These are phyloP conservation scores for Yamadazyma kitorensis DNA, from an alignment of 805 yeast species.

Conservation along the genomic window DNA sequence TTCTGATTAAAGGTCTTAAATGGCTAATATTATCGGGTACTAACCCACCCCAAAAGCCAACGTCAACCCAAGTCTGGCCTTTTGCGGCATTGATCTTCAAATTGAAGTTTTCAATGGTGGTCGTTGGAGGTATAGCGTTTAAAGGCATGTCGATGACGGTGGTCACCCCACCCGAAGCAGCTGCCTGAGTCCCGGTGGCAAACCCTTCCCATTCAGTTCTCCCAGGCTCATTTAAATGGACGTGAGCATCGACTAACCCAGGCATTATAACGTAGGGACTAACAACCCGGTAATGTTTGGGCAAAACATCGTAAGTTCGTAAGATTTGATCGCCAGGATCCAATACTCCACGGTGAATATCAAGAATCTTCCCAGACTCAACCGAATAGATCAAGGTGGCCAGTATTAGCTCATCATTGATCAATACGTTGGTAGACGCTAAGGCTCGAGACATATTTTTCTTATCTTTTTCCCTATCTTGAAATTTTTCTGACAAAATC, in stretches of 20 bases:
- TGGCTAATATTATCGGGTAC: slow-evolving; percentile 74
- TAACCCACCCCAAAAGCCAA: slow-evolving; percentile 95
- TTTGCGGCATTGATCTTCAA: slow-evolving; percentile 74
- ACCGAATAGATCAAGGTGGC: slow-evolving; percentile 66
- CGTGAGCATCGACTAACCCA: slow-evolving; percentile 92
- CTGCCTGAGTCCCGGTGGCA: slow-evolving; percentile 93
- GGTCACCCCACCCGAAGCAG: slow-evolving; percentile 95
- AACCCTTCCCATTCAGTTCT: slow-evolving; percentile 98
- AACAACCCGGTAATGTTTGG: slow-evolving; percentile 47
- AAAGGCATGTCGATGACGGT: slow-evolving; percentile 95
- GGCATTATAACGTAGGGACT: slow-evolving; percentile 73
- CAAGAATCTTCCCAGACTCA: slow-evolving; percentile 51
- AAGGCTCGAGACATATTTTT: slow-evolving; percentile 58
- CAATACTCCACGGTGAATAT: slow-evolving; percentile 37
- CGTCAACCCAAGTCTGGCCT: slow-evolving; percentile 87
- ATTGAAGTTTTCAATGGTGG: slow-evolving; percentile 73
- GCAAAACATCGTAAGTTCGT: slow-evolving; percentile 39
- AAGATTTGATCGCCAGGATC: slow-evolving; percentile 39
- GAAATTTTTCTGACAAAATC: too few relatives aligned
- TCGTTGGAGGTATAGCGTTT: slow-evolving; percentile 95
- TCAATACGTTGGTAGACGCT: slow-evolving; percentile 56
- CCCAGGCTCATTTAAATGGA: slow-evolving; percentile 96
- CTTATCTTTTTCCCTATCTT: too few relatives aligned
- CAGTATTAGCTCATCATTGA: slow-evolving; percentile 44
- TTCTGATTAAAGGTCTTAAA: slow-evolving; percentile 68